Percentiles rank a stretch among this genome's conserved stretches.
These are phyloP conservation scores for Knoxdaviesia capensis DNA, from an alignment of 2,329 filamentous ascomycete genomes.

Conservation along the genomic window DNA sequence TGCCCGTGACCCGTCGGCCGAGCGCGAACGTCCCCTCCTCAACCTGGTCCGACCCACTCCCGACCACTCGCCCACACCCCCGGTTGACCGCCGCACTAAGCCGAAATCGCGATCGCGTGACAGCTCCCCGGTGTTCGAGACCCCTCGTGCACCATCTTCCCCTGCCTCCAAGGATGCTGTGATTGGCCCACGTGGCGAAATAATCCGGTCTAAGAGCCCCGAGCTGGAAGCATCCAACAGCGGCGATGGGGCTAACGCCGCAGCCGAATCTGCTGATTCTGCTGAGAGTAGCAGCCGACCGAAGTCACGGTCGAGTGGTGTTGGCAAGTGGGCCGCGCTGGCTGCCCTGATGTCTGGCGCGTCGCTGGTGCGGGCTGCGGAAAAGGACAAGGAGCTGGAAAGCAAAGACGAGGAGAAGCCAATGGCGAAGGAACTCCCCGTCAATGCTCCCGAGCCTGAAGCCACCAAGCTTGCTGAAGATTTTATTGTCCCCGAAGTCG, in stretches of 20 bases:
- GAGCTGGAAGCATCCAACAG: too few relatives aligned
- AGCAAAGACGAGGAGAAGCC: too few relatives aligned
- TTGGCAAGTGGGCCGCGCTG: too few relatives aligned
- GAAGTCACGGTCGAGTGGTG: background rate
- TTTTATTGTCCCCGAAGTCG: too few relatives aligned
- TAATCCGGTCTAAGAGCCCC: background rate
- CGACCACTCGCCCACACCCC: conserved; percentile 21
- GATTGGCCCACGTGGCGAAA: conserved; percentile 2
- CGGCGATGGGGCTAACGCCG: background rate
- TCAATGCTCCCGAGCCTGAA: too few relatives aligned
- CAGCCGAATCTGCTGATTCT: background rate
- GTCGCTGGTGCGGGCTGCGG: too few relatives aligned
- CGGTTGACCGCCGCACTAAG: background rate
- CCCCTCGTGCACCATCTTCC: too few relatives aligned
- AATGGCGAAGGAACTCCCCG: too few relatives aligned
- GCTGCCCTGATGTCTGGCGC: too few relatives aligned
- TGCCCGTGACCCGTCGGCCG: conserved; percentile 28
- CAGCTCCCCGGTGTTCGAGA: background rate
- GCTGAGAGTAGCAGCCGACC: background rate
- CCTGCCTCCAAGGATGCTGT: background rate
- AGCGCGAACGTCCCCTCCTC: conserved; percentile 34
- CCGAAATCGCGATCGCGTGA: background rate
- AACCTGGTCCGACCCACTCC: conserved; percentile 44
- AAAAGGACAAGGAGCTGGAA: too few relatives aligned
- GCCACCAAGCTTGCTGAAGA: too few relatives aligned